Evolutionary conservation across 208 protist species (phyloP).

Genomic region (Leishmania amazonensis): DNA sequence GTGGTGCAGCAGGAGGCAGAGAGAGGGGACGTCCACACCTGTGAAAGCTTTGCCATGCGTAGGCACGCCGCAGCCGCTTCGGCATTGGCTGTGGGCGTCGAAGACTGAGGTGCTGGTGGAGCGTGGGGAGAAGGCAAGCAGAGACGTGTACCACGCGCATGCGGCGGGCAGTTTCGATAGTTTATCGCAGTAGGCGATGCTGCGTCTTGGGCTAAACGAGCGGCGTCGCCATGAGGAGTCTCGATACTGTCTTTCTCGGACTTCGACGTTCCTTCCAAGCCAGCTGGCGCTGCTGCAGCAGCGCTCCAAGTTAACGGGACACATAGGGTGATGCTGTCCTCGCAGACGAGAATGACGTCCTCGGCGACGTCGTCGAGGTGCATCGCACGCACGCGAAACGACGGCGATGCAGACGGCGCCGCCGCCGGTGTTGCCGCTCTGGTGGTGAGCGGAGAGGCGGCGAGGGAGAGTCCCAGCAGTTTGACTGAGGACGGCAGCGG

Average conservation of each 20-base stretch:
- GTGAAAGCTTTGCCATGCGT: conserved; percentile 13
- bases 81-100: background rate
- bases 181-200: background rate
- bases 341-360: conserved; percentile 53
- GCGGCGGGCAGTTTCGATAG: background rate
- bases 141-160: background rate
- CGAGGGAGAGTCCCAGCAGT: conserved; percentile 2
- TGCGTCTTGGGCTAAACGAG: background rate
- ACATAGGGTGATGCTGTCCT: conserved; percentile 35
- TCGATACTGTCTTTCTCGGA: background rate
- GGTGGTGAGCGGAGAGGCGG: no score
- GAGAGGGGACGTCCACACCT: conserved; percentile 8
- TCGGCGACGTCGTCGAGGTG: conserved; percentile 61
- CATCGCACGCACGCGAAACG: conserved; percentile 32
- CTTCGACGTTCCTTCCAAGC: background rate
- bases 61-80: conserved; percentile 21
- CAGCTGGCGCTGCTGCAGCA: background rate
- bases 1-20: background rate
- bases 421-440: background rate
- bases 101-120: background rate
- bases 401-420: background rate
- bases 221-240: background rate
- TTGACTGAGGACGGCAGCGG: conserved; percentile 5
- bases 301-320: conserved; percentile 11
- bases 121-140: background rate